Percentiles rank a stretch among this genome's conserved stretches.
Conservation (phyloP, 1,284 basidiomycete species). For the Vanrija pseudolonga region DNA sequence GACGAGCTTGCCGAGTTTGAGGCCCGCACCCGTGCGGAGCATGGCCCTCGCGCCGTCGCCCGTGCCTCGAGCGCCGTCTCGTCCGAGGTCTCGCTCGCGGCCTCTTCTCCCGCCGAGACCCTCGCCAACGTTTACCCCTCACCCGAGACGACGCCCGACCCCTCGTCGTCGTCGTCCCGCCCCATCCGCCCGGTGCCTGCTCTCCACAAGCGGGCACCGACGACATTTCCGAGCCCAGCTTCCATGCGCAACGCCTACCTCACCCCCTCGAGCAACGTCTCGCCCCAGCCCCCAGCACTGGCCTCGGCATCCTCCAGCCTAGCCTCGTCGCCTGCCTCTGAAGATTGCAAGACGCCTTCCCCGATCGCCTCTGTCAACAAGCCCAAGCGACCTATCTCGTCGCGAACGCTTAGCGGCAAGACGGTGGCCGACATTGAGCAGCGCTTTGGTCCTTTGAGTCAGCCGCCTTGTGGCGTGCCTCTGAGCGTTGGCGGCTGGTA, state of each 20-base stretch:
- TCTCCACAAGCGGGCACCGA: constrained; percentile 16
- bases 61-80: constrained; percentile 6
- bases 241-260: constrained; percentile 16
- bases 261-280: constrained; percentile 17
- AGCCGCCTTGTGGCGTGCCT: constrained; percentile 3
- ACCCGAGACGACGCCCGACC: constrained; percentile 43
- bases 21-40: constrained; percentile 32
- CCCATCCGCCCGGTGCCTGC: constrained; percentile 34
- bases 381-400: constrained; percentile 9
- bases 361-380: constrained; percentile 32
- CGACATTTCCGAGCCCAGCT: constrained; percentile 15
- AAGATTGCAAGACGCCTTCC: constrained; percentile 48
- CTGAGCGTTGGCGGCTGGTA: constrained; percentile 18
- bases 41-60: constrained; percentile 34
- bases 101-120: not conserved
- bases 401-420: constrained; percentile 6
- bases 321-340: constrained; percentile 41
- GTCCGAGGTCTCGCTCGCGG: constrained; percentile 13
- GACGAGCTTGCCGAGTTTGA: constrained; percentile 44
- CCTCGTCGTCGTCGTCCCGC: constrained; percentile 28
- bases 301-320: constrained; percentile 41
- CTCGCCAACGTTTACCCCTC: constrained; percentile 38
- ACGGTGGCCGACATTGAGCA: constrained; percentile 13
- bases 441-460: constrained; percentile 2
- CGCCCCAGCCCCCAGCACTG: constrained; percentile 38